Evolutionary conservation across 2,329 filamentous ascomycete species (phyloP).

Genomic region (Nigrospora sphaerica): DNA sequence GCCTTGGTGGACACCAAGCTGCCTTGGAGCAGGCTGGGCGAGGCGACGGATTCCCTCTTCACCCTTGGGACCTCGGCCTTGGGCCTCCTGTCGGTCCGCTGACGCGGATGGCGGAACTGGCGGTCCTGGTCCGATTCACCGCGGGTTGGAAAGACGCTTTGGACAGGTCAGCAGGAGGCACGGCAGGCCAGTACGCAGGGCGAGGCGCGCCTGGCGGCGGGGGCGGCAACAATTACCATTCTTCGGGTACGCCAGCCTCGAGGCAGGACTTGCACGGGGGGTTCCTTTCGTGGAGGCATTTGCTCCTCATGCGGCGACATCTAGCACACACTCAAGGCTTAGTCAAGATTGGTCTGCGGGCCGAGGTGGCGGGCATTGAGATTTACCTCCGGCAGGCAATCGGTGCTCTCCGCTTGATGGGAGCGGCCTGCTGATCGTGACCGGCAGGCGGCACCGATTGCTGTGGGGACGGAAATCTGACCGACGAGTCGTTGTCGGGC

Average conservation of each 20-base stretch:
- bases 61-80: slow-evolving; percentile 20
- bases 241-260: slow-evolving; percentile 40
- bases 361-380: not conserved
- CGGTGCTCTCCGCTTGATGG: slow-evolving; percentile 41
- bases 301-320: slow-evolving; percentile 50
- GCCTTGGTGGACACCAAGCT: slow-evolving; percentile 21
- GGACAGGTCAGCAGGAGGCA: slow-evolving; percentile 1
- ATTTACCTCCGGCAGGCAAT: slow-evolving; percentile 46
- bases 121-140: slow-evolving; percentile 49
- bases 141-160: slow-evolving; percentile 43
- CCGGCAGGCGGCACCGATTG: no score
- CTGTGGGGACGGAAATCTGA: no score
- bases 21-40: slow-evolving; percentile 13
- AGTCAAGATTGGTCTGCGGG: slow-evolving; percentile 3
- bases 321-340: slow-evolving; percentile 18
- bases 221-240: slow-evolving; percentile 34
- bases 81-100: slow-evolving; percentile 36
- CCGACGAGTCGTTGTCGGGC: no score
- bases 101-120: slow-evolving; percentile 47
- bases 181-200: not conserved
- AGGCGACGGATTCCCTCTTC: slow-evolving; percentile 16
- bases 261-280: slow-evolving; percentile 45
- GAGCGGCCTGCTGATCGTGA: not conserved
- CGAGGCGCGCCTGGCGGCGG: not conserved
- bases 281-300: slow-evolving; percentile 43